Conservation (phyloP, 768 basidiomycete genomes). For the Mycena crocata region DNA sequence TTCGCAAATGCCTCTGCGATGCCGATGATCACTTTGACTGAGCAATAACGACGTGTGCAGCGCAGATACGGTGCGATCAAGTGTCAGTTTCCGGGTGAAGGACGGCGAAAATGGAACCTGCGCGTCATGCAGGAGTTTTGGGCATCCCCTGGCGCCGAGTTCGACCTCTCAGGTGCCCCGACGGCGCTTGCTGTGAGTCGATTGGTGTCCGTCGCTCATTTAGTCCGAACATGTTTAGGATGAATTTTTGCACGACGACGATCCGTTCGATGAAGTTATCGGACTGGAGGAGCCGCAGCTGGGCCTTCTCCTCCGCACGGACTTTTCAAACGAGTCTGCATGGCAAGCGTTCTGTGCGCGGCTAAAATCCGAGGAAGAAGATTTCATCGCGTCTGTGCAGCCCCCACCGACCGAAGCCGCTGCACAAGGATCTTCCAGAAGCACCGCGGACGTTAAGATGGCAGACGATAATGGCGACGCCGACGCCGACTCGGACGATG, state of each 20-base stretch:
- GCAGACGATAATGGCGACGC: slow-evolving; percentile 45
- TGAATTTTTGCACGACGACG: slow-evolving; percentile 53
- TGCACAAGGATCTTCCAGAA: slow-evolving; percentile 9
- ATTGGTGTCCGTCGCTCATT: background rate
- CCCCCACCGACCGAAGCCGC: slow-evolving; percentile 14
- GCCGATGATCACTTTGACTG: slow-evolving; percentile 2
- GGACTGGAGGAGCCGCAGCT: slow-evolving; percentile 60
- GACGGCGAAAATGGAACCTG: slow-evolving; percentile 67
- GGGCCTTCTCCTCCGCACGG: slow-evolving; percentile 79
- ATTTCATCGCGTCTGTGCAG: slow-evolving; percentile 51
- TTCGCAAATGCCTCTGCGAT: slow-evolving; percentile 11
- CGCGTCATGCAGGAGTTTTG: slow-evolving; percentile 65
- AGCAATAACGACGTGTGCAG: slow-evolving; percentile 40
- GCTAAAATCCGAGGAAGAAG: slow-evolving; percentile 68
- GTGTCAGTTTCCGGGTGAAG: slow-evolving; percentile 59
- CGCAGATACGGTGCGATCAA: slow-evolving; percentile 58
- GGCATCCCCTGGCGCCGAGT: slow-evolving; percentile 44
- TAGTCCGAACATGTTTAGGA: slow-evolving; percentile 31
- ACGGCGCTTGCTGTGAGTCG: slow-evolving; percentile 16
- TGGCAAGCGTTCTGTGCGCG: slow-evolving; percentile 67
- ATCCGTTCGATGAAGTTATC: slow-evolving; percentile 63
- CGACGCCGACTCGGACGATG: slow-evolving; percentile 48
- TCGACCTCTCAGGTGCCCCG: slow-evolving; percentile 27
- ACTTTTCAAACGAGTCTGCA: slow-evolving; percentile 74
- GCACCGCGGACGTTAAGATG: slow-evolving; percentile 38